A percentile compares a stretch with the other conserved stretches of the same genome.
Conservation (phyloP, 352 stramenopile genomes). For the Peronospora tabacina region DNA sequence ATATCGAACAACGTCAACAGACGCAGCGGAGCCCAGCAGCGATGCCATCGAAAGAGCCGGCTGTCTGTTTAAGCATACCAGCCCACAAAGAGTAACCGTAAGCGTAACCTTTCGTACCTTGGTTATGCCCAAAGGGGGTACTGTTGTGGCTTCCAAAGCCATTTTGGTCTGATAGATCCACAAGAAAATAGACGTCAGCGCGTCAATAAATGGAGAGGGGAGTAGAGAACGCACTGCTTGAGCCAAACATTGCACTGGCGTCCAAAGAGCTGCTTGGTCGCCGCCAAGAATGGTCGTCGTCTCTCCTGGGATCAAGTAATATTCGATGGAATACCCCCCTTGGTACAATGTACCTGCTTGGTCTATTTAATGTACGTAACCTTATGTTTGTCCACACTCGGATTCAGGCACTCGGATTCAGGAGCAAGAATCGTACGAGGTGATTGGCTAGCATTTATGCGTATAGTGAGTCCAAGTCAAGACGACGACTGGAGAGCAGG, state of each 20-base stretch:
- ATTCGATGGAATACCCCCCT: not conserved
- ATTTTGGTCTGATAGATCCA: no score
- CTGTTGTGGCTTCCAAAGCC: not conserved
- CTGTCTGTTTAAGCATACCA: not conserved
- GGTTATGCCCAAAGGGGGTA: conserved; percentile 34
- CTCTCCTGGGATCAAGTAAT: not conserved
- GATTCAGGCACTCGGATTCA: conserved; percentile 4
- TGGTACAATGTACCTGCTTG: conserved; percentile 9
- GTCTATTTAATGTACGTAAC: not conserved
- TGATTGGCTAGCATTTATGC: conserved; percentile 38
- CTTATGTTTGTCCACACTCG: conserved; percentile 4
- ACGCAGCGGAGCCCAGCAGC: conserved; percentile 8
- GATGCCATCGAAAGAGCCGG: not conserved
- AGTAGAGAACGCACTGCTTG: conserved; percentile 23
- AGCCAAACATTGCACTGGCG: conserved; percentile 29
- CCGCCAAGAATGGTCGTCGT: not conserved
- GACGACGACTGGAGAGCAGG: conserved; percentile 57
- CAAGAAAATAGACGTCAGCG: not conserved
- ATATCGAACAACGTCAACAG: conserved; percentile 16
- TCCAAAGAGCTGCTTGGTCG: not conserved
- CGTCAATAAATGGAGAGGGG: not conserved
- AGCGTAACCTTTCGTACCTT: conserved; percentile 33
- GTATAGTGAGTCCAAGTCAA: conserved; percentile 61
- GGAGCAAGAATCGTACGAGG: not conserved
- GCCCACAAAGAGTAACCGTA: conserved; percentile 1